A percentile compares a stretch with the other conserved stretches of the same genome.
Evolutionary conservation across 2,329 filamentous ascomycete species (phyloP).

Genomic region (Akanthomyces lecanii): DNA sequence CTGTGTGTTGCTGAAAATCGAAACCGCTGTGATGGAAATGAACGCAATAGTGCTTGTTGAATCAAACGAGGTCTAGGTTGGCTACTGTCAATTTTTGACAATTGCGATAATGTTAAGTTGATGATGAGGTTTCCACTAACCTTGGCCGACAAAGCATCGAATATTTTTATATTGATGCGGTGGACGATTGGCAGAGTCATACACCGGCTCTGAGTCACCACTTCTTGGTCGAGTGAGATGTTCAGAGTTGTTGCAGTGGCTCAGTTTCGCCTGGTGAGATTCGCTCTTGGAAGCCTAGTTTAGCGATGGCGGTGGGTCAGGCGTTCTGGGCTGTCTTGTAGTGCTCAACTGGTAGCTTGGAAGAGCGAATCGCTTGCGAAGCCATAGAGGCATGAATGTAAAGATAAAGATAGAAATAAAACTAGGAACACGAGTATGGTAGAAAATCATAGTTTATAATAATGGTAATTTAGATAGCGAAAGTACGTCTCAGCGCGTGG

Average conservation of each 20-base stretch:
- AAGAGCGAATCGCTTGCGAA: background rate
- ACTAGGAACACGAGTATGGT: too few relatives aligned
- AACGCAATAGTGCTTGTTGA: conserved; percentile 7
- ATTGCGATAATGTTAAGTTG: background rate
- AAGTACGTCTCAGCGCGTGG: background rate
- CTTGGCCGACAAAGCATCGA: conserved; percentile 4
- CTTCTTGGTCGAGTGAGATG: background rate
- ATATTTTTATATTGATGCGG: background rate
- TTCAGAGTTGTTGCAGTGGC: background rate
- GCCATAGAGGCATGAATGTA: background rate
- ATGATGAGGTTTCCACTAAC: background rate
- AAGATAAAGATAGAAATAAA: too few relatives aligned
- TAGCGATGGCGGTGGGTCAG: background rate
- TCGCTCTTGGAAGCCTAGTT: background rate
- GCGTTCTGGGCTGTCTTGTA: background rate
- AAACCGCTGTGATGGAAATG: background rate
- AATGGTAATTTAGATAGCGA: too few relatives aligned
- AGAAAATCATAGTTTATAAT: too few relatives aligned
- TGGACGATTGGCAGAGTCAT: background rate
- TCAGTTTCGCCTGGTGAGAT: background rate
- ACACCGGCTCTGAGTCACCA: conserved; percentile 5
- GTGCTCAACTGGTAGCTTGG: too few relatives aligned
- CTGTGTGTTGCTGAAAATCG: background rate
- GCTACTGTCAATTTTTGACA: conserved; percentile 1
- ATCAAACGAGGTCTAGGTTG: conserved; percentile 9